Conservation (phyloP, 352 stramenopile genomes). For the Globisporangium alternatum region DNA sequence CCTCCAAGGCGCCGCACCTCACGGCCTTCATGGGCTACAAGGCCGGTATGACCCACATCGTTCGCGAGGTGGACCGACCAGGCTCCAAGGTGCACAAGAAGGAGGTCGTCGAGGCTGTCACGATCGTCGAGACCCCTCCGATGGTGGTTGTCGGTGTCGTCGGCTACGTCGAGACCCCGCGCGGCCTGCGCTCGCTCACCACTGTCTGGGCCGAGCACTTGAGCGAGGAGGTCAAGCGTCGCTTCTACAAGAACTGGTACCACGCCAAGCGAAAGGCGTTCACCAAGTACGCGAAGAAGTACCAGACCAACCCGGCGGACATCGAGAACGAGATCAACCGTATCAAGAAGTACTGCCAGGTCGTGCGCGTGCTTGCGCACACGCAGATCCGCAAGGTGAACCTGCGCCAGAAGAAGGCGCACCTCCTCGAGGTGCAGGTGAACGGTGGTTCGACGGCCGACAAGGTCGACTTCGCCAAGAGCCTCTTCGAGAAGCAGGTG, state of each 20-base stretch:
- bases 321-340: slow-evolving; percentile 98
- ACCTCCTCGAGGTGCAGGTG: slow-evolving; percentile 99
- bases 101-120: slow-evolving; percentile 99
- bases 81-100: slow-evolving; percentile 99
- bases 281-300: slow-evolving; percentile 99
- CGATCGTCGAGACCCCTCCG: slow-evolving; percentile 98
- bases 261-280: slow-evolving; percentile 99
- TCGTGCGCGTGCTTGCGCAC: slow-evolving; percentile 99
- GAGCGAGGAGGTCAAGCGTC: slow-evolving; percentile 98
- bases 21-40: slow-evolving; percentile 99
- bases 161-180: slow-evolving; percentile 99
- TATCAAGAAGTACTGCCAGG: slow-evolving; percentile 99
- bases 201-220: slow-evolving; percentile 99
- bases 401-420: slow-evolving; percentile 99
- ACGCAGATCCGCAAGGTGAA: slow-evolving; percentile 99
- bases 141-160: slow-evolving; percentile 99
- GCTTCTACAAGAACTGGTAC: slow-evolving; percentile 99
- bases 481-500: slow-evolving; percentile 99
- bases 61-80: slow-evolving; percentile 98
- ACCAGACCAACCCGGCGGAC: slow-evolving; percentile 89
- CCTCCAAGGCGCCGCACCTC: slow-evolving; percentile 95
- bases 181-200: slow-evolving; percentile 97
- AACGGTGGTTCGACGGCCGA: slow-evolving; percentile 97
- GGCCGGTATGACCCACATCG: slow-evolving; percentile 99
- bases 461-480: slow-evolving; percentile 99